Evolutionary conservation across 495 filamentous ascomycete species (phyloP).

Genomic region (Xeromyces bisporus): DNA sequence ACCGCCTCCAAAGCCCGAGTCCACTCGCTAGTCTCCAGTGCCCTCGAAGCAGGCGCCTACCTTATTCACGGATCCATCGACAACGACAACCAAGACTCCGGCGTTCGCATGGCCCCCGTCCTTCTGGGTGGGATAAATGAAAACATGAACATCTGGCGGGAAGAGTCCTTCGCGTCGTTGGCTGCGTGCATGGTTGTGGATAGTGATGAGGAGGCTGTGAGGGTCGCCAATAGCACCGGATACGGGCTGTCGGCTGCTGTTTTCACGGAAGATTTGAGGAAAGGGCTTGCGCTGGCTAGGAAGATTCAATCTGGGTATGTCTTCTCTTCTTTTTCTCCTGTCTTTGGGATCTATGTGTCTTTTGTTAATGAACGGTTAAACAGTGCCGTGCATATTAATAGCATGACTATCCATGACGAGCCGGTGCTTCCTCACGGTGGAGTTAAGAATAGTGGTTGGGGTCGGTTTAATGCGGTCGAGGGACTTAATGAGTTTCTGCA

Average conservation of each 20-base stretch:
- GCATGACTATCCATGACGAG: conserved; percentile 78
- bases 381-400: conserved; percentile 71
- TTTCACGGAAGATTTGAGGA: conserved; percentile 29
- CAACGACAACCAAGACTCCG: conserved; percentile 23
- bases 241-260: conserved; percentile 32
- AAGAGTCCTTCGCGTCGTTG: conserved; percentile 64
- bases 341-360: no score
- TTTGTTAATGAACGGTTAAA: not conserved
- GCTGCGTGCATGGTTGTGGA: conserved; percentile 33
- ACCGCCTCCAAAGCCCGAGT: conserved; percentile 43
- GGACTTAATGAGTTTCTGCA: conserved; percentile 60
- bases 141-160: conserved; percentile 63
- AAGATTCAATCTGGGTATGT: conserved; percentile 30
- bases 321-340: not conserved
- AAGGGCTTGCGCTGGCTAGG: conserved; percentile 25
- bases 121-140: conserved; percentile 48
- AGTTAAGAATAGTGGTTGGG: conserved; percentile 70
- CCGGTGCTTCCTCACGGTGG: conserved; percentile 64
- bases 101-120: conserved; percentile 50
- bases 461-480: conserved; percentile 39
- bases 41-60: conserved; percentile 46
- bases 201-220: conserved; percentile 29
- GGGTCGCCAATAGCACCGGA: conserved; percentile 28
- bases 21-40: conserved; percentile 42
- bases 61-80: conserved; percentile 36